These are phyloP conservation scores for Clarireedia paspali DNA, from an alignment of 2,329 filamentous ascomycete species.

Conservation along the genomic window DNA sequence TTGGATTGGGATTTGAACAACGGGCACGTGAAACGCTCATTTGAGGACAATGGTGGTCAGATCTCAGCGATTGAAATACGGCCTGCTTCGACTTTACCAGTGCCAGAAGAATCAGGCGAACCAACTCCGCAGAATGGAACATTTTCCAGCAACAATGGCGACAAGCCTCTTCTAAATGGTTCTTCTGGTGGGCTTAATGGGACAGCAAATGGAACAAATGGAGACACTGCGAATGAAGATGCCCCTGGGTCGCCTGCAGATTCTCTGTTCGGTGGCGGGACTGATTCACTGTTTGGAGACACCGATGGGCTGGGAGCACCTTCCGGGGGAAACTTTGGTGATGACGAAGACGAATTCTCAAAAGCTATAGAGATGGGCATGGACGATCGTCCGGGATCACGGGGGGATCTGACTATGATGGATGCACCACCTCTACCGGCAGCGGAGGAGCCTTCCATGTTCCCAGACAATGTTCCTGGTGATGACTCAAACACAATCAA, in stretches of 20 bases:
- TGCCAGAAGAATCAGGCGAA: conserved; percentile 63
- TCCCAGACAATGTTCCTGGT: conserved; percentile 7
- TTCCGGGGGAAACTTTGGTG: conserved; percentile 59
- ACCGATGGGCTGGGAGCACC: conserved; percentile 47
- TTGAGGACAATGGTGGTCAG: conserved; percentile 71
- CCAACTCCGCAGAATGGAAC: conserved; percentile 56
- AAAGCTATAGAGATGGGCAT: conserved; percentile 53
- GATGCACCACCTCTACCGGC: conserved; percentile 11
- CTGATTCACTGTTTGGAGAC: conserved; percentile 84
- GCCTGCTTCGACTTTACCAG: conserved; percentile 64
- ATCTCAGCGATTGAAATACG: conserved; percentile 83
- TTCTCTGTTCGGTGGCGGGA: conserved; percentile 76
- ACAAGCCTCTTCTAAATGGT: conserved; percentile 49
- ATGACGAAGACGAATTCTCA: conserved; percentile 80
- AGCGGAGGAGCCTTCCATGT: conserved; percentile 18
- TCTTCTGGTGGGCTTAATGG: conserved; percentile 34
- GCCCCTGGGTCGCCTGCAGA: conserved; percentile 51
- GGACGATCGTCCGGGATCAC: conserved; percentile 20
- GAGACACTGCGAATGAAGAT: conserved; percentile 43
- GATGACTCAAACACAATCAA: conserved; percentile 10
- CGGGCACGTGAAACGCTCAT: conserved; percentile 67
- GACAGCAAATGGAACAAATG: conserved; percentile 28
- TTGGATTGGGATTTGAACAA: conserved; percentile 93
- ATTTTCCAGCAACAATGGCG: conserved; percentile 65
- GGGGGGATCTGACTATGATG: conserved; percentile 24